These are phyloP conservation scores for Calvatia gigantea DNA, from an alignment of 768 basidiomycete species.

Conservation along the genomic window DNA sequence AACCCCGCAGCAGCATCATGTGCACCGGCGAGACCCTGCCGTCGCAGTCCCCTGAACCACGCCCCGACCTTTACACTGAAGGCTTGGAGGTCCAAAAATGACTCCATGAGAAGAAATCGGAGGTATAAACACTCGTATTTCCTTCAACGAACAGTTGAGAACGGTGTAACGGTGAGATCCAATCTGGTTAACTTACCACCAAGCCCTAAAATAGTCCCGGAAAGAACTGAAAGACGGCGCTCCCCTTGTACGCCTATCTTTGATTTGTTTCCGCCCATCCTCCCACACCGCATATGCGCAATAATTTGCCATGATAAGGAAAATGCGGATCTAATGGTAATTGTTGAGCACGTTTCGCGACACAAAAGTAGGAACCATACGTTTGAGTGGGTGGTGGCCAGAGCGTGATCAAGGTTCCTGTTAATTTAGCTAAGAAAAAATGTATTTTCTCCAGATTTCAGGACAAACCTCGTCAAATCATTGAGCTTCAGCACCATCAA, in stretches of 20 bases:
- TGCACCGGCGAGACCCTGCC: constrained; percentile 60
- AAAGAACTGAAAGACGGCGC: constrained; percentile 45
- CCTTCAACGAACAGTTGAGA: constrained; percentile 34
- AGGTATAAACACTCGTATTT: constrained; percentile 52
- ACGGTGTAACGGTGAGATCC: not conserved
- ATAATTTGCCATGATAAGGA: constrained; percentile 87
- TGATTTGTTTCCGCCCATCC: constrained; percentile 52
- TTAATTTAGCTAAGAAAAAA: not conserved
- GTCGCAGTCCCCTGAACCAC: constrained; percentile 64
- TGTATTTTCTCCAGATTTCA: not conserved
- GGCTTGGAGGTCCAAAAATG: constrained; percentile 60
- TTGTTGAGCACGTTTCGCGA: constrained; percentile 8
- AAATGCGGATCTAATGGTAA: constrained; percentile 67
- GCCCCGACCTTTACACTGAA: constrained; percentile 48
- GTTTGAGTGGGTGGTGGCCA: constrained; percentile 85
- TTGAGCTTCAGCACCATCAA: constrained; percentile 85
- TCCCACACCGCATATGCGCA: constrained; percentile 79
- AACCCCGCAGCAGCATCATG: constrained; percentile 72
- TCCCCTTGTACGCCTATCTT: constrained; percentile 41
- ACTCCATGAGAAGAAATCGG: constrained; percentile 51
- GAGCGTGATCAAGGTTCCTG: constrained; percentile 77
- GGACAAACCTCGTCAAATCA: constrained; percentile 70
- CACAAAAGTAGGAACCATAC: constrained; percentile 29
- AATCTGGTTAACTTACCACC: constrained; percentile 56
- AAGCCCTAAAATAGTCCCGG: constrained; percentile 49